phyloP scores from a whole-genome alignment of 257 asterid species.

The Fraxinus quadrangulata region DNA sequence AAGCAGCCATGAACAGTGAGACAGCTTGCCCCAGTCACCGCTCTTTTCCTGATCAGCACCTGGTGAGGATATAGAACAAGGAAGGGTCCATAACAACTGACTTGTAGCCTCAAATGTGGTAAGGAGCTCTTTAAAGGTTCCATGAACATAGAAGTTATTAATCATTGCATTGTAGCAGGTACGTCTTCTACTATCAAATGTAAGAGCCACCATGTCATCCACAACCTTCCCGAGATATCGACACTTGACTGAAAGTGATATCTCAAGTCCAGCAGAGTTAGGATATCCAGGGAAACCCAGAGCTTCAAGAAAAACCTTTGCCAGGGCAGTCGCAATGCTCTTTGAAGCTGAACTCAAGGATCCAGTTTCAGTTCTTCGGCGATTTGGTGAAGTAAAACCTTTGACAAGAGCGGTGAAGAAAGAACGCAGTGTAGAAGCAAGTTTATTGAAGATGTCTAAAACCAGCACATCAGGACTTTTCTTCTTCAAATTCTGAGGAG shows the following conservation, averaged over 20 bases:
- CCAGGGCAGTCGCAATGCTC: slow-evolving; percentile 83
- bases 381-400: slow-evolving; percentile 86
- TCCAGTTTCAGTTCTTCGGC: slow-evolving; percentile 87
- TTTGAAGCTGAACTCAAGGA: slow-evolving; percentile 81
- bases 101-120: slow-evolving; percentile 98
- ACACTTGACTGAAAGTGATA: slow-evolving; percentile 80
- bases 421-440: slow-evolving; percentile 73
- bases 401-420: slow-evolving; percentile 91
- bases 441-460: slow-evolving; percentile 75
- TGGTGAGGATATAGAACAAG: slow-evolving; percentile 52
- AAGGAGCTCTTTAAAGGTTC: slow-evolving; percentile 92
- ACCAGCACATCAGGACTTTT: slow-evolving; percentile 77
- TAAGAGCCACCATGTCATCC: slow-evolving; percentile 83
- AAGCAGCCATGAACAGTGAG: slow-evolving; percentile 81
- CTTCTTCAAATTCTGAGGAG: slow-evolving; percentile 68
- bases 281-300: slow-evolving; percentile 88
- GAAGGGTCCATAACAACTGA: slow-evolving; percentile 85
- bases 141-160: slow-evolving; percentile 90
- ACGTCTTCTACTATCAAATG: slow-evolving; percentile 82
- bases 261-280: slow-evolving; percentile 55
- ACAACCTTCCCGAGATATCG: slow-evolving; percentile 98
- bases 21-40: slow-evolving; percentile 58
- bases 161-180: slow-evolving; percentile 80
- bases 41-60: slow-evolving; percentile 54
- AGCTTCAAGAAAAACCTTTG: slow-evolving; percentile 87